Base-by-base conservation (phyloP, 83 land plant species). In the Diphasiastrum complanatum region DNA sequence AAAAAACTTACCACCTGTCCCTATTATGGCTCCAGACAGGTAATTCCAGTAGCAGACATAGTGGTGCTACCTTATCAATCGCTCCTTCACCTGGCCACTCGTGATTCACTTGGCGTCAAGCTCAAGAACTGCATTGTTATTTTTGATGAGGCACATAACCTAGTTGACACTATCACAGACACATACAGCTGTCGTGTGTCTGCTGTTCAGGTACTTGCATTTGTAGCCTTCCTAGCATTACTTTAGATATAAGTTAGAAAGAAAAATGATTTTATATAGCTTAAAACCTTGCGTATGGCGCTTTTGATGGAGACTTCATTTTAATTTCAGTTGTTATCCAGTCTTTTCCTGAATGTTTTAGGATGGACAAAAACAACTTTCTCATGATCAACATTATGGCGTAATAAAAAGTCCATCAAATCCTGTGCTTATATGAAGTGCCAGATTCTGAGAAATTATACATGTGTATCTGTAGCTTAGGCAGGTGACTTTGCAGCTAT, bases 61-160 rank as follows among this genome's bases (percentile, higher is more conserved):
- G 84, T 89, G 16, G 77, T 89, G 25, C 88, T 93, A 43, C 98
- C 98, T 5, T 93, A 93, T 64, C 98, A 93, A 38, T 85, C 98
- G 37, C 84, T 93, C 35, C 76, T 93, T 8, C 80, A 79, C 57
- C 79, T 73, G 52, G 72, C 85, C 34, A 79, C 98, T 24, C 87
- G 98, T 31, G 88, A 85, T 45, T 77, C 96, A 33, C 84, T 89
- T 36, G 91, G 89, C 27, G 70, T 93, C 5, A 83, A 72, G 52
- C 72, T 93, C 79, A 89, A 80, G 68, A 74, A 78, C 49, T 89
- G 71, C 54, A 66, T 88, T 35, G 71, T 93, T 20, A 84, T 93
- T 19, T 81, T 93, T 57, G 98, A 93, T 51, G 98, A 93, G 64
- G 98, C 96, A 28, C 98, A 93, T 64, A 93, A 93, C 71, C 71